A percentile compares a stretch with the other conserved stretches of the same genome.
Evolutionary conservation across 2,329 filamentous ascomycete genomes (phyloP).

Genomic region (Arthroderma sp.): DNA sequence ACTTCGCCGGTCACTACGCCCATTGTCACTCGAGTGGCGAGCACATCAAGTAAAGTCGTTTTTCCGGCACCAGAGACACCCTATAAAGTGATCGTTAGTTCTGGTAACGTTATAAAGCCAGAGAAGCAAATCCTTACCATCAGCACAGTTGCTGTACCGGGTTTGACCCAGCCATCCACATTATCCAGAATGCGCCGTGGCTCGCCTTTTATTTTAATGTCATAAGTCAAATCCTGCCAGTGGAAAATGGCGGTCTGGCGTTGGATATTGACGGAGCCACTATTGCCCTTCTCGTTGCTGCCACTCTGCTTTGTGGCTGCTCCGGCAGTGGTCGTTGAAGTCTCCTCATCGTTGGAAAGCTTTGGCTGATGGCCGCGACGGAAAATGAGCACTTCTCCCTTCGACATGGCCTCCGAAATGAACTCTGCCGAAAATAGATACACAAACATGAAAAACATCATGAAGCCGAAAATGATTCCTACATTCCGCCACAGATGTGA

Average conservation of each 20-base stretch:
- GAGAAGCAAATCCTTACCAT: slow-evolving; percentile 42
- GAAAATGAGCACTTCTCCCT: slow-evolving; percentile 64
- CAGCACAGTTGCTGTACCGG: slow-evolving; percentile 73
- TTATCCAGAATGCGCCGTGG: slow-evolving; percentile 65
- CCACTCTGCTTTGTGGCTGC: neutral
- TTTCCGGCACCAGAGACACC: slow-evolving; percentile 82
- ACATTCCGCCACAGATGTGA: slow-evolving; percentile 54
- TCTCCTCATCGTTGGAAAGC: slow-evolving; percentile 20
- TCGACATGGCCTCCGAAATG: slow-evolving; percentile 52
- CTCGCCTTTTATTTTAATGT: slow-evolving; percentile 66
- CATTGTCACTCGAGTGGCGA: slow-evolving; percentile 76
- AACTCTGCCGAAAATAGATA: slow-evolving; percentile 55
- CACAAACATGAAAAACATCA: slow-evolving; percentile 43
- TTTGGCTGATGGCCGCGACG: slow-evolving; percentile 47
- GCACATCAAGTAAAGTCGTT: slow-evolving; percentile 73
- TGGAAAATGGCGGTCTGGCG: slow-evolving; percentile 67
- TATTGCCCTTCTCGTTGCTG: slow-evolving; percentile 21
- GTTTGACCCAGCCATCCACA: slow-evolving; percentile 87
- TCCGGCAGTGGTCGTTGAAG: slow-evolving; percentile 14
- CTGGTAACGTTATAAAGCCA: slow-evolving; percentile 9
- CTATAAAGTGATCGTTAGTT: slow-evolving; percentile 17
- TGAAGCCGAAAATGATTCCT: slow-evolving; percentile 54
- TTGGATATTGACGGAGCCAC: slow-evolving; percentile 35
- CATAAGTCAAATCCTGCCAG: slow-evolving; percentile 73
- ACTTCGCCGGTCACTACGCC: slow-evolving; percentile 80